Conservation (phyloP, 306 rosid species). For the Quercus berberidifolia region DNA sequence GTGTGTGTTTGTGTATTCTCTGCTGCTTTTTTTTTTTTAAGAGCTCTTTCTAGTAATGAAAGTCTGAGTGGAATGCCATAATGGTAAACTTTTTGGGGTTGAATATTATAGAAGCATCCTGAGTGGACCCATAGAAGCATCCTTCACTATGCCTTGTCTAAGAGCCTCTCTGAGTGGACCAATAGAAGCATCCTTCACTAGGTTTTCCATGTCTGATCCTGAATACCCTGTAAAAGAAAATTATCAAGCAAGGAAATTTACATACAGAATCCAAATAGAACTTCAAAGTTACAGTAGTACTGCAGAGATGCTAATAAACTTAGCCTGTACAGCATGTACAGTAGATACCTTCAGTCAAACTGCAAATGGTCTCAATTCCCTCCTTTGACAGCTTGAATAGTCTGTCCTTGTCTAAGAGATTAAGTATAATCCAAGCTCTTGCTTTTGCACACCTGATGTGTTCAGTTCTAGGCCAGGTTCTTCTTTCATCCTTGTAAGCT, state of each 20-base stretch:
- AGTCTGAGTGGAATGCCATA: no score
- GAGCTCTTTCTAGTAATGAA: no score
- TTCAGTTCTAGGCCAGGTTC: no score
- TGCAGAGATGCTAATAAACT: conserved; percentile 14
- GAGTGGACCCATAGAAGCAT: no score
- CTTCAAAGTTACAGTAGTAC: not conserved
- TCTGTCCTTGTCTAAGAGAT: conserved; percentile 78
- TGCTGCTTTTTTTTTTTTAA: no score
- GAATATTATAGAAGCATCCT: no score
- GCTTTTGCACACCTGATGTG: conserved; percentile 46
- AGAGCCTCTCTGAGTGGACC: conserved; percentile 93
- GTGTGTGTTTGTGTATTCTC: no score
- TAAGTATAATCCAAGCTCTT: conserved; percentile 73
- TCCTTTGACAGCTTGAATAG: conserved; percentile 58
- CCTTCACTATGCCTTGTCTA: conserved; percentile 47
- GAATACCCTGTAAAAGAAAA: conserved; percentile 63
- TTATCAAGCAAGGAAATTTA: conserved; percentile 3
- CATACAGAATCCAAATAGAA: conserved; percentile 8
- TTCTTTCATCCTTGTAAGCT: no score
- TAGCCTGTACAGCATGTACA: conserved; percentile 3
- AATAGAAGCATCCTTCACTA: conserved; percentile 91
- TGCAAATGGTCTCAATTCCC: conserved; percentile 66
- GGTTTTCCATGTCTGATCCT: conserved; percentile 95
- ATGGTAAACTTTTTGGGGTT: no score
- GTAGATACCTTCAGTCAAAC: conserved; percentile 62